Evolutionary conservation across 129 eudicot genomes (phyloP).

Genomic region (Flaveria linearis): DNA sequence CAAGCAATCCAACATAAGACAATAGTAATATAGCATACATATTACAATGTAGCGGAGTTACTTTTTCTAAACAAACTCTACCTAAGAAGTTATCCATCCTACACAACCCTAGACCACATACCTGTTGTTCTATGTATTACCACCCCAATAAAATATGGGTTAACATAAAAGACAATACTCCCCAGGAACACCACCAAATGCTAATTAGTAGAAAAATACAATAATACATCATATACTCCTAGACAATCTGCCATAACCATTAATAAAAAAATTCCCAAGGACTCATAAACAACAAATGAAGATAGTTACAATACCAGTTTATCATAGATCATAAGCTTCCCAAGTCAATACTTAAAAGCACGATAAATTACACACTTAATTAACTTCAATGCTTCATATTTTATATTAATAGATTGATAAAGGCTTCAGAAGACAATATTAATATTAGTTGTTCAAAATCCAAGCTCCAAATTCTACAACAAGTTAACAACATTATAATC

Average conservation of each 20-base stretch:
- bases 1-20: constrained; percentile 24
- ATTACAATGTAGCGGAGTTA: not conserved
- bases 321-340: too few relatives aligned
- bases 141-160: not conserved
- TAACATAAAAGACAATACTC: not conserved
- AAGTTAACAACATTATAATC: not conserved
- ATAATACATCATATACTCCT: too few relatives aligned
- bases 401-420: too few relatives aligned
- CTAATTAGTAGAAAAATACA: constrained; percentile 8
- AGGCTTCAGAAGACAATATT: too few relatives aligned
- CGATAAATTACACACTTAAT: too few relatives aligned
- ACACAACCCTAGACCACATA: constrained; percentile 16
- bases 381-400: too few relatives aligned
- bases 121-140: too few relatives aligned
- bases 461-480: constrained; percentile 10
- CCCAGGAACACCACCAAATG: constrained; percentile 20
- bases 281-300: not conserved
- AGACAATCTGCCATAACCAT: too few relatives aligned
- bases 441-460: not conserved
- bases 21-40: not conserved
- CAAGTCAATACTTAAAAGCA: too few relatives aligned
- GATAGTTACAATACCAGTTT: too few relatives aligned
- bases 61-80: constrained; percentile 8
- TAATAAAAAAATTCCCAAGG: not conserved
- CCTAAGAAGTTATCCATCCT: constrained; percentile 18